Base-by-base conservation (phyloP, 176 grass and related monocot species). In the Oryza officinalis region DNA sequence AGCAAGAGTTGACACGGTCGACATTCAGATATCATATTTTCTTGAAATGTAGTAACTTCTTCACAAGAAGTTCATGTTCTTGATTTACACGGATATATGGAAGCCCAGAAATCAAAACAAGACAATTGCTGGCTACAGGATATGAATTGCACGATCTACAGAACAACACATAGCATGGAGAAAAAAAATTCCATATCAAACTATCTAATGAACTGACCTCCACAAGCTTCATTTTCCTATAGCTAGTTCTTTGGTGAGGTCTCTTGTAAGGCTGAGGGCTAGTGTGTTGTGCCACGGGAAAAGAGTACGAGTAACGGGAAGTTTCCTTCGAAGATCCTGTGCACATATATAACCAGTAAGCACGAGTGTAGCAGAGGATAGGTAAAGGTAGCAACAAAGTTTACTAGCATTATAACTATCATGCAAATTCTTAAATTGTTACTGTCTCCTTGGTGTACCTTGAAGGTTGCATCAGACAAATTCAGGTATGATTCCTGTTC, bases 281-380 rank as follows among this genome's bases (percentile, higher is more conserved):
- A 84, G 69, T 3, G 96, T 96, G 74, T 92, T 99, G 28, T 99
- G 89, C 96, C 96, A 99, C 65, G 93, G 96, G 85, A 96, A 99
- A 59, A 96, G 91, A 45, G 93, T 99, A 35, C 96, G 89, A 12
- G 93, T 99, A 31, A 99, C 88, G 23, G 96, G 96, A 87, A 99
- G 96, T 85, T 96, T 99, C 71, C 96, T 94, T 31, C 96, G 86
- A 71, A 99, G 89, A 88, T 99, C 96, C 96, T 99, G 87, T 72
- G 32, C 14, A 20, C 17, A 67, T 45, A 81, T 50, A 84, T 63
- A 14, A 23, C 27, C 17, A 72, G 79, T 67, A 77, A 17, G 27
- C 63, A 32, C 18, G 67, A 9, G 31, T 67, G 17, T 77, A 63
- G 52, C 75, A 83, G 37, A 80, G 44, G 22, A 13, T 18, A 57